These are phyloP conservation scores for Cryphonectria radicalis DNA, from an alignment of 2,329 filamentous ascomycete genomes.

Conservation along the genomic window DNA sequence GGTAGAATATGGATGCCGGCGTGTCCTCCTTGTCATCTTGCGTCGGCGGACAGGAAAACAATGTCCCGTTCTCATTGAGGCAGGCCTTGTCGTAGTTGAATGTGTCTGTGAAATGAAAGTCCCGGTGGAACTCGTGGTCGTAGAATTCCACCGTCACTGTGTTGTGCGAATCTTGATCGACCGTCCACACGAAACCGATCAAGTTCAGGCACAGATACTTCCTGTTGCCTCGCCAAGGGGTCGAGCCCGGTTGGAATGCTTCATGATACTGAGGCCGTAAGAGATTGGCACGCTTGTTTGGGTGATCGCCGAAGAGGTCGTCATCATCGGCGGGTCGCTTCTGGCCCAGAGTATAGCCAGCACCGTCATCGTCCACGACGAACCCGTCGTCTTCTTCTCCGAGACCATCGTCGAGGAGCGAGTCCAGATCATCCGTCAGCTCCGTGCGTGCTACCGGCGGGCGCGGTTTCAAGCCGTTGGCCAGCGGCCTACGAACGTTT, in stretches of 20 bases:
- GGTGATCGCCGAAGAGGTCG: constrained; percentile 51
- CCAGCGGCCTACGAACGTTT: constrained; percentile 61
- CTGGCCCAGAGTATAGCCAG: constrained; percentile 74
- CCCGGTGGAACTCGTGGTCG: constrained; percentile 86
- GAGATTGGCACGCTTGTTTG: constrained; percentile 55
- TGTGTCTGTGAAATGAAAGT: constrained; percentile 97
- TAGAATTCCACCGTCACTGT: constrained; percentile 98
- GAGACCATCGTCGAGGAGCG: constrained; percentile 67
- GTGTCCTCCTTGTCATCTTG: constrained; percentile 60
- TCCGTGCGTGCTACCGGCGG: constrained; percentile 25
- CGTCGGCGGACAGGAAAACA: constrained; percentile 78
- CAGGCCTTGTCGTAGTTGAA: constrained; percentile 97
- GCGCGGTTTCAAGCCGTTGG: constrained; percentile 60
- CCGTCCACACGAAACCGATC: constrained; percentile 94
- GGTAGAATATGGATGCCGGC: constrained; percentile 88
- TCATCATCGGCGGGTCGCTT: constrained; percentile 58
- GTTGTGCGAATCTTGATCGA: constrained; percentile 90
- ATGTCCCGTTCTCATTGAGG: constrained; percentile 79
- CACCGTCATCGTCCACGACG: constrained; percentile 92
- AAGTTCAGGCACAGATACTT: constrained; percentile 93
- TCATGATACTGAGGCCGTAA: constrained; percentile 72
- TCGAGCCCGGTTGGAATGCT: constrained; percentile 91
- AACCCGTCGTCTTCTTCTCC: constrained; percentile 73
- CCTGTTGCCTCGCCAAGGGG: constrained; percentile 92
- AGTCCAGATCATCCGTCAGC: constrained; percentile 71